These are phyloP conservation scores for Oryza brachyantha DNA, from an alignment of 176 grass and related monocot genomes.

Conservation along the genomic window DNA sequence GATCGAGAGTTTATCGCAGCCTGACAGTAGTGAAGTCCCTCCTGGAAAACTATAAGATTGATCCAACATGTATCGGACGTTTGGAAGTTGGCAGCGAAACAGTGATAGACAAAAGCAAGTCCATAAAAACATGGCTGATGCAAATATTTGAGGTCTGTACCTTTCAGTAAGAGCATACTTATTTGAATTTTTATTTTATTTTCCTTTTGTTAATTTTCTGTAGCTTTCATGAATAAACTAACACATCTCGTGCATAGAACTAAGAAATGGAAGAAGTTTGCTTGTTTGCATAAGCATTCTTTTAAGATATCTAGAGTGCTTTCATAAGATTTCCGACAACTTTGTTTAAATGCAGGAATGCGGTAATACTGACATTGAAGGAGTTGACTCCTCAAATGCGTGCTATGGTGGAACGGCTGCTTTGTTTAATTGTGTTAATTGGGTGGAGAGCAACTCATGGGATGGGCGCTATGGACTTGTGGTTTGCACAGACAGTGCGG, in stretches of 20 bases:
- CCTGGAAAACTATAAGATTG: slow-evolving; percentile 76
- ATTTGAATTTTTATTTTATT: not conserved
- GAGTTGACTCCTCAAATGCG: slow-evolving; percentile 83
- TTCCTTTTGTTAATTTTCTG: not conserved
- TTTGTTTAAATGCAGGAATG: slow-evolving; percentile 47
- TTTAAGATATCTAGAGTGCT: not conserved
- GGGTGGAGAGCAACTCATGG: slow-evolving; percentile 82
- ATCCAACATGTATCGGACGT: slow-evolving; percentile 78
- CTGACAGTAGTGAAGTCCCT: slow-evolving; percentile 88
- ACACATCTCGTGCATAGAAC: not conserved
- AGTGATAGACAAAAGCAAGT: slow-evolving; percentile 99
- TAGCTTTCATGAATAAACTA: not conserved
- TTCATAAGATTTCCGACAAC: not conserved
- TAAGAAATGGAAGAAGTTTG: not conserved
- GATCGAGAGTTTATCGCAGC: slow-evolving; percentile 42
- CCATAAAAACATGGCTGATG: slow-evolving; percentile 99
- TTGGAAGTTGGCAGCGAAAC: slow-evolving; percentile 98
- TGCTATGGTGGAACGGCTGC: slow-evolving; percentile 84
- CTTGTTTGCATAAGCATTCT: not conserved
- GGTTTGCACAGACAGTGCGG: slow-evolving; percentile 80
- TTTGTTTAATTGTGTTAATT: slow-evolving; percentile 80
- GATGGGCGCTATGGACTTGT: slow-evolving; percentile 75
- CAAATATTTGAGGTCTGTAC: slow-evolving; percentile 93
- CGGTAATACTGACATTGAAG: slow-evolving; percentile 78
- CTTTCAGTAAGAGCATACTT: not conserved